Evolutionary conservation across 1,284 basidiomycete genomes (phyloP), one percentile per base, ranked within the genome.

Genomic region (Puccinia polysora): DNA sequence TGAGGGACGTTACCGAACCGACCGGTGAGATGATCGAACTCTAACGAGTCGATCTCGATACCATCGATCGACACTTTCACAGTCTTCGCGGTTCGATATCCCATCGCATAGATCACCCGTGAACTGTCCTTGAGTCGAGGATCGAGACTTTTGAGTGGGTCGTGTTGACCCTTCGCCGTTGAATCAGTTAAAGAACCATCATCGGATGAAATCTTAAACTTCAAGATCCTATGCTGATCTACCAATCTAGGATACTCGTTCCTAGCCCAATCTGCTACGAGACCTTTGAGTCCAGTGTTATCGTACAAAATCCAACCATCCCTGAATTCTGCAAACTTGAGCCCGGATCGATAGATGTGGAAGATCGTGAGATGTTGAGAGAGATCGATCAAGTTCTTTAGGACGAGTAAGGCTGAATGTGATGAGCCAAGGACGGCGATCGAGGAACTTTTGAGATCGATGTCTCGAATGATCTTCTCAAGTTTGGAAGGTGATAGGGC

Each of bases 271-370:
- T 73, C 71, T 7, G 71, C 62, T 47, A 62, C 71, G 6, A 73
- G 7, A 28, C 71, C 71, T 52, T 73, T 73, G n/a, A 73, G 40
- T 15, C 71, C 71, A 23, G 71, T 73, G 68, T 73, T 73, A 53
- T 73, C 71, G n/a, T 67, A 58, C 18, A 73, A 23, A 30, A 73
- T 68, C 53, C 68, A 73, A 0, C 64, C 71, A 15, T 73, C 64
- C 71, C 45, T 73, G 28, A 67, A 55, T 36, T 67, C 49, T 3
- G 71, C 71, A 18, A 67, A 73, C 38, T 45, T 67, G 2, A 73
- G 23, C 12, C 53, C 47, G 8, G 49, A 43, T 28, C 71, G 34
- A 23, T 47, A 18, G 23, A 68, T 43, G 55, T 73, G 64, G 12
- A 59, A 12, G 32, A 65, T 53, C 20, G 10, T 30, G 3, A 65